Conservation (phyloP, 352 stramenopile genomes). For the Phytophthora sojae region DNA sequence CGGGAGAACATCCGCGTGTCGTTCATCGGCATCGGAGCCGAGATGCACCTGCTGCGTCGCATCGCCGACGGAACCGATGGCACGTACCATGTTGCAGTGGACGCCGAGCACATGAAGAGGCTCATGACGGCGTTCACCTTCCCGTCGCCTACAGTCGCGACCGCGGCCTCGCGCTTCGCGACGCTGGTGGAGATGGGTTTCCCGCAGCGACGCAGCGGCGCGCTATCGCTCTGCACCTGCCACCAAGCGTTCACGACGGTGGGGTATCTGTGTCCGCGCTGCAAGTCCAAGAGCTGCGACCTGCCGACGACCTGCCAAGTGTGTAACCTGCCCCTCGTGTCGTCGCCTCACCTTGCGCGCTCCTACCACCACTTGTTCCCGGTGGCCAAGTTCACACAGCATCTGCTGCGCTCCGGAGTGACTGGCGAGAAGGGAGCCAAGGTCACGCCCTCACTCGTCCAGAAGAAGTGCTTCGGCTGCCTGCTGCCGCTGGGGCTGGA, state of each 20-base stretch:
- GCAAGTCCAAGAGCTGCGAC: conserved; percentile 94
- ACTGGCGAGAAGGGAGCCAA: conserved; percentile 30
- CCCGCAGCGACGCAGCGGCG: conserved; percentile 74
- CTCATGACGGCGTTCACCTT: conserved; percentile 95
- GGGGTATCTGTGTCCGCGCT: conserved; percentile 95
- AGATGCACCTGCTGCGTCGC: conserved; percentile 92
- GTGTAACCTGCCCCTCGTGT: conserved; percentile 96
- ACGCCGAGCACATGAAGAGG: conserved; percentile 92
- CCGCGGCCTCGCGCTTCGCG: conserved; percentile 69
- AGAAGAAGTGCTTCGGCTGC: conserved; percentile 86
- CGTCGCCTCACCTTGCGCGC: conserved; percentile 96
- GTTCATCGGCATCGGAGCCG: conserved; percentile 94
- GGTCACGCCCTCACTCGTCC: conserved; percentile 21
- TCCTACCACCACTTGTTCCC: conserved; percentile 99
- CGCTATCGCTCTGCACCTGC: conserved; percentile 85
- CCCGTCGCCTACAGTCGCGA: conserved; percentile 90
- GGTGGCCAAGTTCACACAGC: conserved; percentile 93
- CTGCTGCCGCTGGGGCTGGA: conserved; percentile 62
- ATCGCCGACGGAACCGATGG: conserved; percentile 94
- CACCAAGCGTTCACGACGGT: conserved; percentile 90
- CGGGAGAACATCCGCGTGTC: conserved; percentile 92
- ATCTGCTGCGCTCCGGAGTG: conserved; percentile 40
- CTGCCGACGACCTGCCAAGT: conserved; percentile 96
- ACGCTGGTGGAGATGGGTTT: conserved; percentile 90
- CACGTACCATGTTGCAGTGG: conserved; percentile 94